phyloP scores from a whole-genome alignment of 306 rosid species.

The Spatholobus suberectus region DNA sequence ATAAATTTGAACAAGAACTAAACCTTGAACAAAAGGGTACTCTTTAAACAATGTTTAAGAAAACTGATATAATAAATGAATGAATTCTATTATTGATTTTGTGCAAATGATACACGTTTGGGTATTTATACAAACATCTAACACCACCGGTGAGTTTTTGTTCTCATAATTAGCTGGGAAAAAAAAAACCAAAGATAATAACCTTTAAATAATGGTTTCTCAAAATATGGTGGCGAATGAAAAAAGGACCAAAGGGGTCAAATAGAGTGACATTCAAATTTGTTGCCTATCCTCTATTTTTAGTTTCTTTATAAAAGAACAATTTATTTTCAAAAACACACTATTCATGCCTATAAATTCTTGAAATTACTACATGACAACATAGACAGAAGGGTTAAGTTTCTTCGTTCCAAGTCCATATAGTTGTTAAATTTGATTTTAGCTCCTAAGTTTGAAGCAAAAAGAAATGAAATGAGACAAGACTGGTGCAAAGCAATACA shows the following conservation, averaged over 20 bases:
- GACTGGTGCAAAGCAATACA: background rate
- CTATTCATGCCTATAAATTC: background rate
- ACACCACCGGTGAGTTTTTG: no score
- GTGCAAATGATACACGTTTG: no score
- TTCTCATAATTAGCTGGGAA: conserved; percentile 13
- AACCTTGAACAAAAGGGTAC: no score
- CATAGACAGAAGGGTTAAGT: background rate
- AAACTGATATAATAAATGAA: no score
- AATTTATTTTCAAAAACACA: background rate
- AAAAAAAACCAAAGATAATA: background rate
- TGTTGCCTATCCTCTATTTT: background rate
- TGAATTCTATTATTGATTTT: no score
- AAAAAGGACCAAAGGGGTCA: background rate
- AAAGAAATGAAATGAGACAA: background rate
- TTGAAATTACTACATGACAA: conserved; percentile 22
- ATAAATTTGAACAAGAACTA: no score
- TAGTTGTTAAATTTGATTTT: conserved; percentile 4
- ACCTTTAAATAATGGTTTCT: conserved; percentile 21
- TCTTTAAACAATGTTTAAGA: no score
- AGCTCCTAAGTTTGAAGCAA: conserved; percentile 7
- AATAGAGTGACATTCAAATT: background rate
- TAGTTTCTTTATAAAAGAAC: background rate
- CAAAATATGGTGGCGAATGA: background rate
- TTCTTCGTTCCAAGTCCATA: conserved; percentile 16
- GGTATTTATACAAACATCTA: no score